Conservation (phyloP, 441 rosid genomes). For the Theobroma grandiflorum region DNA sequence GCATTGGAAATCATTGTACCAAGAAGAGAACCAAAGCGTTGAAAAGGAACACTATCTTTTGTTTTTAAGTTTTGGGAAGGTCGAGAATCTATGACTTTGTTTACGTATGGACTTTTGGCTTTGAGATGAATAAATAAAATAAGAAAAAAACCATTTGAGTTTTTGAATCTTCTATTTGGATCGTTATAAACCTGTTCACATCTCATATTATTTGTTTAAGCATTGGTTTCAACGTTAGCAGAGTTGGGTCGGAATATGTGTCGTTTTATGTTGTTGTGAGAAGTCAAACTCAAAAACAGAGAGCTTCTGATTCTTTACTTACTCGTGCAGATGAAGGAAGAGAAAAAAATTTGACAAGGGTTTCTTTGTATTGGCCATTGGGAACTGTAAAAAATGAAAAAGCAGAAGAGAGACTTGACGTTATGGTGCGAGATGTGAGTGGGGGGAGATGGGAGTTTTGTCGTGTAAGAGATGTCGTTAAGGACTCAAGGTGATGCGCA, state of each 20-base stretch:
- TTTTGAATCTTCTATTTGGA: constrained; percentile 30
- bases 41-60: constrained; percentile 24
- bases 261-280: constrained; percentile 31
- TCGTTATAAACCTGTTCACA: constrained; percentile 3
- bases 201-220: not conserved
- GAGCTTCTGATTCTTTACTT: constrained; percentile 28
- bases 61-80: not conserved
- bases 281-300: constrained; percentile 45
- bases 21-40: constrained; percentile 39
- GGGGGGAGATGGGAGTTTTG: constrained; percentile 31
- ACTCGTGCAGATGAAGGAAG: not conserved
- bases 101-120: constrained; percentile 29
- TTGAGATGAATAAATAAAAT: constrained; percentile 7
- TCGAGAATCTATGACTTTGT: constrained; percentile 35
- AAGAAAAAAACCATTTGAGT: not conserved
- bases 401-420: not conserved
- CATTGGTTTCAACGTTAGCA: constrained; percentile 43
- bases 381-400: not conserved
- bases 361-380: not conserved
- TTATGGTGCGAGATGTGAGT: not conserved
- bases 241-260: constrained; percentile 47
- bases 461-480: constrained; percentile 39
- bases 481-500: constrained; percentile 28
- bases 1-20: constrained; percentile 44
- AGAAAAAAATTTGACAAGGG: not conserved